Conservation (phyloP, 225 moss, liverwort and hornwort genomes). For the Sphagnum tenellum region DNA sequence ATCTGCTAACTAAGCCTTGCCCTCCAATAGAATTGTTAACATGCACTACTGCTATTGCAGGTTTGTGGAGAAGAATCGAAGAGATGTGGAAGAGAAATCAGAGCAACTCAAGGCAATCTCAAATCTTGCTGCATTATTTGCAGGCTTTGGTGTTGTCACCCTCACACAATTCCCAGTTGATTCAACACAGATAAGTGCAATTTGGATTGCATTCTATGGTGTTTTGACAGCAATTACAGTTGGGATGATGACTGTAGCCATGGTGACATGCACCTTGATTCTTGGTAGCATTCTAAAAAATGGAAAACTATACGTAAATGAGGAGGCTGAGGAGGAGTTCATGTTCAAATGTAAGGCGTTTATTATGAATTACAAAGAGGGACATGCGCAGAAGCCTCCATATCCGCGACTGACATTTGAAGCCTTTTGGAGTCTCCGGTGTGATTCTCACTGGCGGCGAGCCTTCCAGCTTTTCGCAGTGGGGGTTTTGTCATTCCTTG, state of each 20-base stretch:
- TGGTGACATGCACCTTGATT: slow-evolving; percentile 52
- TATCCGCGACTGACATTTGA: slow-evolving; percentile 42
- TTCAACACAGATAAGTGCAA: slow-evolving; percentile 16
- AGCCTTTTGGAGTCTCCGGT: slow-evolving; percentile 40
- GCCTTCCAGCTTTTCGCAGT: slow-evolving; percentile 38
- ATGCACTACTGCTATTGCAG: slow-evolving; percentile 7
- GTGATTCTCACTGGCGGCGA: slow-evolving; percentile 44
- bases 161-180: slow-evolving; percentile 40
- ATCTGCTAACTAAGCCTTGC: too few relatives aligned
- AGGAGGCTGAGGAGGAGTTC: slow-evolving; percentile 52
- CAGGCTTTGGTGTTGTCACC: slow-evolving; percentile 48
- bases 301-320: slow-evolving; percentile 41
- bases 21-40: too few relatives aligned
- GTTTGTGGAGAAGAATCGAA: slow-evolving; percentile 51
- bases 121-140: slow-evolving; percentile 38
- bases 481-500: slow-evolving; percentile 35
- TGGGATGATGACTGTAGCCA: slow-evolving; percentile 42
- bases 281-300: slow-evolving; percentile 47
- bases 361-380: slow-evolving; percentile 15
- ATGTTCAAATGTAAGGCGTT: slow-evolving; percentile 49
- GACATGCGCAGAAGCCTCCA: slow-evolving; percentile 20
- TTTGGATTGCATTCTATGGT: slow-evolving; percentile 41
- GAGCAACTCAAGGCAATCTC: slow-evolving; percentile 48
- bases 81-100: slow-evolving; percentile 52
- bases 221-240: slow-evolving; percentile 39